Conservation (phyloP, 2,329 filamentous ascomycete species). For the Cladophialophora chaetospira region DNA sequence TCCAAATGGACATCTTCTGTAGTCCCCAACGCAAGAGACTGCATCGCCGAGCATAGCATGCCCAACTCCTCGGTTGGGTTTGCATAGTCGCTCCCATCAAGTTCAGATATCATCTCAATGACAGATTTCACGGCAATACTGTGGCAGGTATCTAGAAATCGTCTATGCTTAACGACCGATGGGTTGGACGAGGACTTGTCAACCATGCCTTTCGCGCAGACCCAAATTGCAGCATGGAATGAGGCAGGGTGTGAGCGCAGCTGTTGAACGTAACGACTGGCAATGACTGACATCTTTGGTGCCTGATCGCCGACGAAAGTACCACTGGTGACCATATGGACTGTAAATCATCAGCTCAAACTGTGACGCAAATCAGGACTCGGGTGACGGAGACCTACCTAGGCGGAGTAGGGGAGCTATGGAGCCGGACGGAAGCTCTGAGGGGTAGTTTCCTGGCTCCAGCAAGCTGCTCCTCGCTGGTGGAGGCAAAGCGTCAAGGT, state of each 20-base stretch:
- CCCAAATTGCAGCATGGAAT: background rate
- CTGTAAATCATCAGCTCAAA: background rate
- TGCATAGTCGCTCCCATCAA: background rate
- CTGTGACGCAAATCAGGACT: background rate
- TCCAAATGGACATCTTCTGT: background rate
- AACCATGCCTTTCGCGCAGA: background rate
- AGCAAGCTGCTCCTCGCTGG: background rate
- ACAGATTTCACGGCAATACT: background rate
- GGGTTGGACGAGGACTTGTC: background rate
- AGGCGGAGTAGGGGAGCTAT: background rate
- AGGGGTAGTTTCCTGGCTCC: background rate
- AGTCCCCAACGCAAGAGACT: background rate
- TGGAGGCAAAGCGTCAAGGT: background rate
- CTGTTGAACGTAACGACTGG: background rate
- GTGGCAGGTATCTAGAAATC: background rate
- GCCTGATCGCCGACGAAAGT: background rate
- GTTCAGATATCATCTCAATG: background rate
- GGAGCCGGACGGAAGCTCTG: background rate
- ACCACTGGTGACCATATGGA: background rate
- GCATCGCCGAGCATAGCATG: background rate
- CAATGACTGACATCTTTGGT: background rate
- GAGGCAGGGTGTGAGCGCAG: background rate
- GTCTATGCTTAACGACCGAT: background rate
- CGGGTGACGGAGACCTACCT: background rate
- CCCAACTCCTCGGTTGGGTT: background rate